phyloP scores from a whole-genome alignment of 148 eudicot species.

The Mesembryanthemum crystallinum region DNA sequence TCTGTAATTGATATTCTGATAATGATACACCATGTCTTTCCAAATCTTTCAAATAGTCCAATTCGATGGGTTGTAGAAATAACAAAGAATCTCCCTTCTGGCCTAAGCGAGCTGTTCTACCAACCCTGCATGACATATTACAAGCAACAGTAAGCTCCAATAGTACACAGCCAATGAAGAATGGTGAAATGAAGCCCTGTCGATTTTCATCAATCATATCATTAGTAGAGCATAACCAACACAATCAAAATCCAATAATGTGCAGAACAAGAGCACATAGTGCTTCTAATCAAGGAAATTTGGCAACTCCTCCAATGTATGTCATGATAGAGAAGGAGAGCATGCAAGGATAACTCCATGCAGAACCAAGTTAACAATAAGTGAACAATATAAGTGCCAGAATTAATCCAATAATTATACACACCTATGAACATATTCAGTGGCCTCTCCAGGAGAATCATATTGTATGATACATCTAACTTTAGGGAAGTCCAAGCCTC shows the following conservation, averaged over 20 bases:
- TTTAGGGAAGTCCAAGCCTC: constrained; percentile 94
- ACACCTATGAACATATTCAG: constrained; percentile 97
- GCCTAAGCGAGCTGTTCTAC: constrained; percentile 98
- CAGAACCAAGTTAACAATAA: neutral
- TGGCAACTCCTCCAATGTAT: constrained; percentile 1
- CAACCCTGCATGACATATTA: constrained; percentile 62
- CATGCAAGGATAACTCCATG: neutral
- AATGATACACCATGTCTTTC: constrained; percentile 75
- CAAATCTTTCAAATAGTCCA: constrained; percentile 74
- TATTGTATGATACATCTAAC: constrained; percentile 93
- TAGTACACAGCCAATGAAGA: neutral
- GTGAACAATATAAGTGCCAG: neutral
- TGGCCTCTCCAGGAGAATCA: constrained; percentile 97
- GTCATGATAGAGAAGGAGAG: neutral
- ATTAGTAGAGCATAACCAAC: neutral
- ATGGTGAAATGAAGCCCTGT: neutral
- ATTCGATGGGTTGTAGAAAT: constrained; percentile 82
- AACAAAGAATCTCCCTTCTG: constrained; percentile 85
- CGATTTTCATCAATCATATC: neutral
- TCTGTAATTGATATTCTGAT: constrained; percentile 69
- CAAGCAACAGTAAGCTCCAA: constrained; percentile 8
- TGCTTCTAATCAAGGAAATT: neutral
- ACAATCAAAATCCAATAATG: neutral
- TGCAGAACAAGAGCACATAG: neutral
- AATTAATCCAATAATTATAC: neutral